Conservation (phyloP, 2,329 filamentous ascomycete genomes). For the Dothistroma septosporum region DNA sequence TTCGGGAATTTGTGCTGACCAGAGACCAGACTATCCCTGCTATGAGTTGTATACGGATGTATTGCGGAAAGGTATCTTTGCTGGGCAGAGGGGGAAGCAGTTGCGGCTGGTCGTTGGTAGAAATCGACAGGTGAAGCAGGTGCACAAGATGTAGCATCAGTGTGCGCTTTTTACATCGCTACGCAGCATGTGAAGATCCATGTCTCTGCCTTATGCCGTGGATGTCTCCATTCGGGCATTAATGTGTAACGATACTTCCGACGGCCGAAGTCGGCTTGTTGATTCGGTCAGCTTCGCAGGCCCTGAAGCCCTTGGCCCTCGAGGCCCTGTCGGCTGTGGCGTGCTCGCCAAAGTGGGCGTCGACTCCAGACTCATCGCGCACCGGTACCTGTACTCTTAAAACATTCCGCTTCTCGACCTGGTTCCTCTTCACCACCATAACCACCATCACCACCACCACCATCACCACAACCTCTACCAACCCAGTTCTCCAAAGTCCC, state of each 20-base stretch:
- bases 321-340: no score
- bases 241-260: no score
- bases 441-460: neutral
- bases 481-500: neutral
- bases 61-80: constrained; percentile 49
- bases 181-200: neutral
- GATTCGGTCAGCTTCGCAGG: no score
- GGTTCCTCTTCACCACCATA: no score
- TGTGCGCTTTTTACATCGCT: neutral
- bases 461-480: neutral
- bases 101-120: constrained; percentile 49
- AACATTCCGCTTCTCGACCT: neutral
- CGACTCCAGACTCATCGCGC: no score
- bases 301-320: no score
- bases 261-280: no score
- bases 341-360: no score
- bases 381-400: no score
- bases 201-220: neutral
- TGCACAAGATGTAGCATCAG: constrained; percentile 18
- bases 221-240: neutral
- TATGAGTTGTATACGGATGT: constrained; percentile 54
- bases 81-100: constrained; percentile 43
- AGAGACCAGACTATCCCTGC: constrained; percentile 44
- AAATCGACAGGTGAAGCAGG: constrained; percentile 41
- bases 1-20: neutral